phyloP scores from a whole-genome alignment of 163 green algal species.

The Chlorella variabilis region DNA sequence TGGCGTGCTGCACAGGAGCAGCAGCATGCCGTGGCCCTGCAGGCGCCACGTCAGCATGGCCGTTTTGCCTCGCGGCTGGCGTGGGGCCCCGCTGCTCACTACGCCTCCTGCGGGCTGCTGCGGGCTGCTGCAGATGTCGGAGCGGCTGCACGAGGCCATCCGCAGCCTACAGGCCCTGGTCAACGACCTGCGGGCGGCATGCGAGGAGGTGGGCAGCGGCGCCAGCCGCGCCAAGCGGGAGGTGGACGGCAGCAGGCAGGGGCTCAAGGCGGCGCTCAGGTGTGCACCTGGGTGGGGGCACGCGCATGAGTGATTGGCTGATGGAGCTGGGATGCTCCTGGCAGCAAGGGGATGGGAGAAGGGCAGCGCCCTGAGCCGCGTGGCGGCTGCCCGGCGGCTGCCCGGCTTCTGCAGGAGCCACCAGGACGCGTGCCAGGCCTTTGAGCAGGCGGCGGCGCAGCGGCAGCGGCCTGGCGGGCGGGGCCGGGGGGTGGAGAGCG shows the following conservation, averaged over 20 bases:
- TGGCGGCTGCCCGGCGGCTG: too few relatives aligned
- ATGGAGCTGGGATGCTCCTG: not conserved
- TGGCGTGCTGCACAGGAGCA: too few relatives aligned
- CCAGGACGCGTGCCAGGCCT: conserved; percentile 24
- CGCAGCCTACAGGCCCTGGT: conserved; percentile 25
- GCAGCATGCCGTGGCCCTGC: too few relatives aligned
- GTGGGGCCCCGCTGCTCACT: too few relatives aligned
- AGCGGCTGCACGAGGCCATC: conserved; percentile 43
- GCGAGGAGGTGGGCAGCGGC: conserved; percentile 38
- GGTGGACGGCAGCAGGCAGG: conserved; percentile 46
- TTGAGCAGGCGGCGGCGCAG: conserved; percentile 29
- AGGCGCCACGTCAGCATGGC: too few relatives aligned
- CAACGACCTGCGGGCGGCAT: conserved; percentile 29
- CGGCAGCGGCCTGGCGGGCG: conserved; percentile 21
- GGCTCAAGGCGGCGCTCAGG: conserved; percentile 34
- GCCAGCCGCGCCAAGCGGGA: conserved; percentile 37
- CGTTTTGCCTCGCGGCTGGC: too few relatives aligned
- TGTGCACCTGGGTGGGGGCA: not conserved
- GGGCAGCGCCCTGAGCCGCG: too few relatives aligned
- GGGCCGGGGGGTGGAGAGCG: conserved; percentile 48
- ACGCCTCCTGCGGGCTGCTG: too few relatives aligned
- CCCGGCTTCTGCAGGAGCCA: conserved; percentile 2
- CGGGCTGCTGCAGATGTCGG: conserved; percentile 17
- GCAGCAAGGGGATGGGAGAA: too few relatives aligned
- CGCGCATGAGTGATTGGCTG: conserved; percentile 17